Evolutionary conservation across 352 stramenopile genomes (phyloP).

Genomic region (Phytophthora palmivora): DNA sequence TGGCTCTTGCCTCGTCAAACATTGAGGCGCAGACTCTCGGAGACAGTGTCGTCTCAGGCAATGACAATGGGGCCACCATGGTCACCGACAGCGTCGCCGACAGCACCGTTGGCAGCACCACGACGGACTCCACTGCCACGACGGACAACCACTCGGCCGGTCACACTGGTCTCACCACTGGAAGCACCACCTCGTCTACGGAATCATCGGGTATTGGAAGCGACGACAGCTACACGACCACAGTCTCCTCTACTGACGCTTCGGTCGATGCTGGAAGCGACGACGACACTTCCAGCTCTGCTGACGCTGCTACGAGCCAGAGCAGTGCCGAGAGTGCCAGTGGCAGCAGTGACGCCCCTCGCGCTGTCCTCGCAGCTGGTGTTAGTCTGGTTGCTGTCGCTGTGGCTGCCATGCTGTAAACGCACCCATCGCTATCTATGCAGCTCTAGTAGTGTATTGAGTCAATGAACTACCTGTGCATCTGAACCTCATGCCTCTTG

Average conservation of each 20-base stretch:
- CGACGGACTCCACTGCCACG: conserved; percentile 10
- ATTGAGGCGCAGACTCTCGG: conserved; percentile 42
- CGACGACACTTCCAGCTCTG: conserved; percentile 4
- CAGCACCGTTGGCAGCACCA: conserved; percentile 20
- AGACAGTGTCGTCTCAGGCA: conserved; percentile 44
- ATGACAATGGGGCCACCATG: conserved; percentile 35
- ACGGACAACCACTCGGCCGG: conserved; percentile 16
- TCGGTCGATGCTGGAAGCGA: conserved; percentile 9
- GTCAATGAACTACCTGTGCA: conserved; percentile 27
- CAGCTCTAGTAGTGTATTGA: conserved; percentile 4
- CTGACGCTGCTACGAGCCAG: conserved; percentile 4
- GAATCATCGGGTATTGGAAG: conserved; percentile 11
- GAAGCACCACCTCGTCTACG: neutral
- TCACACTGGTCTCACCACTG: conserved; percentile 16
- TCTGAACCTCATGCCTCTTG: conserved; percentile 16
- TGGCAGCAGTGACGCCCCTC: conserved; percentile 27
- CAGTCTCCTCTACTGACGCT: conserved; percentile 17
- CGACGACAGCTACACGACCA: conserved; percentile 25
- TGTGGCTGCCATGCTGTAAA: conserved; percentile 34
- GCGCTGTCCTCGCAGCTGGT: conserved; percentile 20
- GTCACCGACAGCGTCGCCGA: conserved; percentile 22
- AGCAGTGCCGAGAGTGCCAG: conserved; percentile 18
- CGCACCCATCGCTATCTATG: conserved; percentile 9
- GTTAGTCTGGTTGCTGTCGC: conserved; percentile 35
- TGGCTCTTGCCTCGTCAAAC: conserved; percentile 21